Base-by-base conservation (phyloP, 2,329 filamentous ascomycete species). In the Paracoccidioides brasiliensis region DNA sequence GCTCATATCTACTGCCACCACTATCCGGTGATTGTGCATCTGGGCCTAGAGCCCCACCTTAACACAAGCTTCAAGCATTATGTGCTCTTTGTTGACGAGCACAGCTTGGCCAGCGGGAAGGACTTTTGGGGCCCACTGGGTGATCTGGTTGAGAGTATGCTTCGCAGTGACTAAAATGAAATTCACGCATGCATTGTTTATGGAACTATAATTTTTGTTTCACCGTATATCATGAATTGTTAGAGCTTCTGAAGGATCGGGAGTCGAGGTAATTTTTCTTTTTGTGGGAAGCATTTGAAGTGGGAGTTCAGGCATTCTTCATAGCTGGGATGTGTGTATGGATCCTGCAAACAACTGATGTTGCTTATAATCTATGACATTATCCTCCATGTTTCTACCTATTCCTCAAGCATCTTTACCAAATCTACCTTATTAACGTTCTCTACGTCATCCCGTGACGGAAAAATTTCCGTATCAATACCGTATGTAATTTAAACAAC, bases 51-150 rank as follows among this genome's bases (percentile, higher is more conserved):
- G 73, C 90, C 94, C 46, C 93, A 98, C 72, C 81, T 98, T 62
- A 98, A 98, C 74, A 98, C 93, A 12, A 95, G 89, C 74, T 98
- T 98, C 82, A 98, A 98, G 80, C 93, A 98, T 73, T 98, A 97
- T 68, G 93, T 98, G 59, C 80, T 98, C 57, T 98, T 98, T 73
- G 90, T 98, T 63, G 90, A 98, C 70, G 94, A 98, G 78, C 93
- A 97, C 73, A 84, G 82, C 63, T 75, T 98, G 63, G 90, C 90
- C 33, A 94, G 84, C 66, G 93, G 91, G 52, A 90, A 95, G 73
- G 93, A 98, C 71, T 98, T 91, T 76, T 98, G 91, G 86, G 93
- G 93, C 1, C 93, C 93, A 10, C 71, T 98, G 56, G 91, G 91
- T 9, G 93, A 98, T 71, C 75, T 98, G 62, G 93, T 98, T 52